Percentiles rank a stretch among this genome's conserved stretches.
phyloP scores from a whole-genome alignment of 208 protist genomes.

The Crithidia fasciculata region DNA sequence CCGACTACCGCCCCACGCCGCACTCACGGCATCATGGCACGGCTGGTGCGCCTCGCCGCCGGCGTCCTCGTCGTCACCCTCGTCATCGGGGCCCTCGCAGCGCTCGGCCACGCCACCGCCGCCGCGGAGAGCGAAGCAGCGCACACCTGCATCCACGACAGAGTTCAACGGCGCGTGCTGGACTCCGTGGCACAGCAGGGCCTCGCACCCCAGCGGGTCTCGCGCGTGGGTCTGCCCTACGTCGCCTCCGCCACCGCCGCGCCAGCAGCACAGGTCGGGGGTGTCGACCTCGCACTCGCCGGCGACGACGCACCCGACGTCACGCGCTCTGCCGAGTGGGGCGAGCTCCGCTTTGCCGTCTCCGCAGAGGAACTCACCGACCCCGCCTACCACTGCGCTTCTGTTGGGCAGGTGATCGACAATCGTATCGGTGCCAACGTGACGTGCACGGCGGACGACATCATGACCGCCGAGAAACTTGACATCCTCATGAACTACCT shows the following conservation, averaged over 20 bases:
- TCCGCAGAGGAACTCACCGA: slow-evolving; percentile 43
- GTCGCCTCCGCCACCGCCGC: background rate
- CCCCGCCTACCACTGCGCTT: slow-evolving; percentile 46
- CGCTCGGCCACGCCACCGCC: background rate
- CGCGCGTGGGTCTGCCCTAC: slow-evolving; percentile 12
- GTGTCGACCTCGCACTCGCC: background rate
- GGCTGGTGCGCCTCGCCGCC: slow-evolving; percentile 31
- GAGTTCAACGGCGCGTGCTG: slow-evolving; percentile 1
- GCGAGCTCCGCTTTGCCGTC: slow-evolving; percentile 47
- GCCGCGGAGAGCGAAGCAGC: background rate
- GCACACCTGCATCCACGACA: slow-evolving; percentile 25
- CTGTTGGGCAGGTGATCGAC: slow-evolving; percentile 17
- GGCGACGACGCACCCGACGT: background rate
- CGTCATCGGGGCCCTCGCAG: slow-evolving; percentile 34
- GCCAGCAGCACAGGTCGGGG: too few species aligned
- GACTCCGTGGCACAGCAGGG: slow-evolving; percentile 2
- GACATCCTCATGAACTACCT: slow-evolving; percentile 33
- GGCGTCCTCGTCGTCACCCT: slow-evolving; percentile 20
- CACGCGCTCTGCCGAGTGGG: slow-evolving; percentile 13
- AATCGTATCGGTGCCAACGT: slow-evolving; percentile 25
- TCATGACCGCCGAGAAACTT: slow-evolving; percentile 47
- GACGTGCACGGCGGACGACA: slow-evolving; percentile 30
- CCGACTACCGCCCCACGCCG: slow-evolving; percentile 9
- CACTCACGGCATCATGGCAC: slow-evolving; percentile 1
- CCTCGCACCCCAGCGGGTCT: background rate